Evolutionary conservation across 352 stramenopile species (phyloP).

Genomic region (Globisporangium ultimum): DNA sequence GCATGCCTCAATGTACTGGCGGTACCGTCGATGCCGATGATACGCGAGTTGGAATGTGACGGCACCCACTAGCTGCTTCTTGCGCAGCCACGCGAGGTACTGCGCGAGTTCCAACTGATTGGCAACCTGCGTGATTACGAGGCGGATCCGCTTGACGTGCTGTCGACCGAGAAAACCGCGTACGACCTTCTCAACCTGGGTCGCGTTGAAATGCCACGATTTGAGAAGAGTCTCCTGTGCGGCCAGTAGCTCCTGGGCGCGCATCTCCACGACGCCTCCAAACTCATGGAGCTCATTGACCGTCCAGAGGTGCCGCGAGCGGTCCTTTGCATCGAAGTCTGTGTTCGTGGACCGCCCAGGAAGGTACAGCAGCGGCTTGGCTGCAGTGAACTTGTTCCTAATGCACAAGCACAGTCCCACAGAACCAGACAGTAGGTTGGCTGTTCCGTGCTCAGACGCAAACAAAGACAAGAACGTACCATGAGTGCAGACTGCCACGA

Average conservation of each 20-base stretch:
- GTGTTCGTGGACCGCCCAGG: conserved; percentile 31
- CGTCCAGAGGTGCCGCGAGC: conserved; percentile 41
- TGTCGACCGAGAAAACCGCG: conserved; percentile 35
- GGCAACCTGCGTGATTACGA: conserved; percentile 24
- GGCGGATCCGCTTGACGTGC: conserved; percentile 25
- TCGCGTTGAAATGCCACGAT: conserved; percentile 39
- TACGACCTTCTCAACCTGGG: conserved; percentile 29
- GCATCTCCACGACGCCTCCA: conserved; percentile 29
- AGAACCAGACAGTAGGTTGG: not conserved
- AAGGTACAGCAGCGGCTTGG: conserved; percentile 42
- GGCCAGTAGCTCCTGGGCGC: conserved; percentile 27
- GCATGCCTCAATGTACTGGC: conserved; percentile 22
- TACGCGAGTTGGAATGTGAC: conserved; percentile 35
- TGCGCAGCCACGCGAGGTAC: conserved; percentile 11
- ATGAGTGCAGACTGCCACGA: conserved; percentile 19
- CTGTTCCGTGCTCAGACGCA: not conserved
- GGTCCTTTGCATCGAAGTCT: conserved; percentile 37
- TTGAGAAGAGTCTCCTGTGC: conserved; percentile 32
- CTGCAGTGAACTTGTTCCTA: conserved; percentile 35
- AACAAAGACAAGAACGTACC: conserved; percentile 8
- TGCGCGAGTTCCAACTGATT: conserved; percentile 13
- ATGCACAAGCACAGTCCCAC: not conserved
- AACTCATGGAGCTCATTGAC: conserved; percentile 40
- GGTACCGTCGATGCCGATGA: conserved; percentile 18
- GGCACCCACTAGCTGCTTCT: conserved; percentile 22